These are phyloP conservation scores for Exsudoporus frostii DNA, from an alignment of 768 basidiomycete species.

Conservation along the genomic window DNA sequence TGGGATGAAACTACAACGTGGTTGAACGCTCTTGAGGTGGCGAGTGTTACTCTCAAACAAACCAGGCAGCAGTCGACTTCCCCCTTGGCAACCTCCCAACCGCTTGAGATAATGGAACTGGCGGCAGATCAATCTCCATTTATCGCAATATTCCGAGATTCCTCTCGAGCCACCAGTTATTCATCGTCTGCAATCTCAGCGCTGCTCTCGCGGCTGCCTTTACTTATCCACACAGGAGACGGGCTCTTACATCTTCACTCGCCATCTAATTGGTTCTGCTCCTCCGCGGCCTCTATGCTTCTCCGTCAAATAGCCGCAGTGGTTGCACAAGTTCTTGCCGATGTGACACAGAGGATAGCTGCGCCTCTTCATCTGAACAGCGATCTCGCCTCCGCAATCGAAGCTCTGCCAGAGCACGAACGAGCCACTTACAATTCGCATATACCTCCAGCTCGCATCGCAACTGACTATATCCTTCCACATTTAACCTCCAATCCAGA, in stretches of 20 bases:
- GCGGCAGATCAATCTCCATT: conserved; percentile 7
- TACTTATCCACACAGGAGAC: conserved; percentile 5
- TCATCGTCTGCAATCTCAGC: neutral
- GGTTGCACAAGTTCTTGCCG: neutral
- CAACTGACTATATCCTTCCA: conserved; percentile 24
- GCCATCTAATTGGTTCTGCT: conserved; percentile 10
- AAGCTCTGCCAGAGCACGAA: conserved; percentile 13
- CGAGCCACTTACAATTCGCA: conserved; percentile 13
- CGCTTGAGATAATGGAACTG: neutral
- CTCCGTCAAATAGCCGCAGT: conserved; percentile 20
- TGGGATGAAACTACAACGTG: conserved; percentile 21
- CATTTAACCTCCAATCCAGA: conserved; percentile 14
- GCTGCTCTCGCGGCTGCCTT: conserved; percentile 1
- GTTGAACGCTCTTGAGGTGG: conserved; percentile 9
- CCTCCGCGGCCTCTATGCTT: conserved; percentile 11
- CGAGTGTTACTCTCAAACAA: conserved; percentile 5
- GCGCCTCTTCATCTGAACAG: conserved; percentile 5
- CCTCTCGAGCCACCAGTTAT: neutral
- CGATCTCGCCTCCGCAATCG: conserved; percentile 16
- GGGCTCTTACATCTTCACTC: conserved; percentile 14
- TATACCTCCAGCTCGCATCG: conserved; percentile 17
- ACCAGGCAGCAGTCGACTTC: neutral
- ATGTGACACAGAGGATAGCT: conserved; percentile 8
- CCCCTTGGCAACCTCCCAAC: neutral
- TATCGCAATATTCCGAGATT: conserved; percentile 15